A percentile compares a stretch with the other conserved stretches of the same genome.
phyloP scores from a whole-genome alignment of 2,329 filamentous ascomycete genomes.

The Curvularia verruculosa region DNA sequence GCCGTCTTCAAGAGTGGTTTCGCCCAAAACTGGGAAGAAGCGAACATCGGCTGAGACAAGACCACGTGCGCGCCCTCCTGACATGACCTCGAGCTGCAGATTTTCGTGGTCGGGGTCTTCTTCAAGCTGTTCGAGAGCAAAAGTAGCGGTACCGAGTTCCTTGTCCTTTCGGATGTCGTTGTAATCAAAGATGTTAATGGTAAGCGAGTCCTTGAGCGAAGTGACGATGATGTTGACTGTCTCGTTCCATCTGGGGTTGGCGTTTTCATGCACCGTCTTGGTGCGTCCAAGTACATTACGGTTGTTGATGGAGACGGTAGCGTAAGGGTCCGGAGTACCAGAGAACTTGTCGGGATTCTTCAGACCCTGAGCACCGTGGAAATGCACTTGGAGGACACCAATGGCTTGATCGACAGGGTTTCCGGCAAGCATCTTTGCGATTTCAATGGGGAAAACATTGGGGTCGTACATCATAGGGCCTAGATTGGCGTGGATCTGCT shows the following conservation, averaged over 20 bases:
- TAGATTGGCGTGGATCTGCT: conserved; percentile 93
- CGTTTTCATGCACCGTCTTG: conserved; percentile 82
- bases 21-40: conserved; percentile 91
- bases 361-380: conserved; percentile 88
- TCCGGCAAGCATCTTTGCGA: conserved; percentile 96
- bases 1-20: conserved; percentile 74
- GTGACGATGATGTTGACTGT: conserved; percentile 95
- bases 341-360: conserved; percentile 96
- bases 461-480: conserved; percentile 98
- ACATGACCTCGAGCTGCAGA: conserved; percentile 80
- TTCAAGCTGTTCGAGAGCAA: conserved; percentile 82
- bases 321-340: conserved; percentile 90
- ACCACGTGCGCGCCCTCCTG: conserved; percentile 83
- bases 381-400: conserved; percentile 87
- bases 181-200: conserved; percentile 85
- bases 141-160: conserved; percentile 85
- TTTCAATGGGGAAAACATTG: conserved; percentile 97
- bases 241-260: conserved; percentile 93
- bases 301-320: conserved; percentile 81
- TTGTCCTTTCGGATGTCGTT: conserved; percentile 98
- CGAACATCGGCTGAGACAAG: conserved; percentile 80
- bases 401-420: conserved; percentile 94
- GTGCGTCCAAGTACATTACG: conserved; percentile 83
- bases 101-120: conserved; percentile 80
- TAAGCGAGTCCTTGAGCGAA: conserved; percentile 85